Evolutionary conservation across 2,329 filamentous ascomycete species (phyloP), one percentile per base, ranked within the genome.

Genomic region (Plenodomus biglobosus): DNA sequence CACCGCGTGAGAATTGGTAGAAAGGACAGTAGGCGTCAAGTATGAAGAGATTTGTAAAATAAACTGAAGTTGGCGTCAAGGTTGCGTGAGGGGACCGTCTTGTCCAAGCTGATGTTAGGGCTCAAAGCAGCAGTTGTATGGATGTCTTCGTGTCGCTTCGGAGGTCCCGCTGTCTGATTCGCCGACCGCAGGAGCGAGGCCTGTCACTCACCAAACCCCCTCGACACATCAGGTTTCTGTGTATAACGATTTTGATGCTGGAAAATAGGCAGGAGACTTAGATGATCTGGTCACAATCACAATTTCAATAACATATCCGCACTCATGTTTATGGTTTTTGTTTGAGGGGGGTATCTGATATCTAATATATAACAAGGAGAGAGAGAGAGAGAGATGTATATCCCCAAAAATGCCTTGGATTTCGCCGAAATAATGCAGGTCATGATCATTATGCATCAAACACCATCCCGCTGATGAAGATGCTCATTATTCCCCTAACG

Each of bases 71-170:
- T 27, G 20, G n/a, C 37, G 34, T 24, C 27, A 35, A 45, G 34
- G 42, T 17, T 13, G 22, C 36, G 27, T 41, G 21, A 47, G 46
- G 46, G 27, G 47, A 45, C 48, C 41, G 53, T 36, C 42, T 49
- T 10, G 11, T 3, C 3, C 27, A 32, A 32, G 27, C 15, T 32
- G 27, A 20, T 53, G 50, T 50, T 54, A 40, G 30, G 50, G 55
- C 52, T 61, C 53, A 48, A 32, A 32, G 27, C 27, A 11, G 27
- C 3, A 32, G 27, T 15, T 11, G 27, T 32, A 24, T 24, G 22
- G 22, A 64, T 69, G 64, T 65, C 58, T 60, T 67, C 58, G 62
- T 61, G 65, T 59, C 27, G 58, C 55, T 62, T 64, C 63, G 63
- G 59, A 32, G 27, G 27, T 32, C 27, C 27, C 56, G 50, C 46